A percentile compares a stretch with the other conserved stretches of the same genome.
These are phyloP conservation scores for Silene vulgaris DNA, from an alignment of 179 eudicot genomes.

Conservation along the genomic window DNA sequence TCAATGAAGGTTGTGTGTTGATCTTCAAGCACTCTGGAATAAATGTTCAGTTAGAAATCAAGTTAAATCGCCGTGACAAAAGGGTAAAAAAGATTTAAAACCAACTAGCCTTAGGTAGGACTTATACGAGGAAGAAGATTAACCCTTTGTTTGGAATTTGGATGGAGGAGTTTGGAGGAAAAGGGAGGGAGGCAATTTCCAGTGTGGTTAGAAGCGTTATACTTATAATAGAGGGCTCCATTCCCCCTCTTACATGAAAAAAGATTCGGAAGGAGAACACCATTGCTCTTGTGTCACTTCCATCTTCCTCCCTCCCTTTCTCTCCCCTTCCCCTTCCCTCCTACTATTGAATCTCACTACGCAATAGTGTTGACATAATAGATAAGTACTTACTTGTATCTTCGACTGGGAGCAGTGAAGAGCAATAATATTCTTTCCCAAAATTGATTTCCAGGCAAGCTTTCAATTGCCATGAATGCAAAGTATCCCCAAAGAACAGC, in stretches of 20 bases:
- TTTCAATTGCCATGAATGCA: conserved; percentile 98
- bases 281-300: too few species aligned
- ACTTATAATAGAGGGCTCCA: too few species aligned
- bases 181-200: too few species aligned
- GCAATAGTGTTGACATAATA: neutral
- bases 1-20: conserved; percentile 85
- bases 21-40: conserved; percentile 65
- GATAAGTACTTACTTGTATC: conserved; percentile 62
- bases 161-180: too few species aligned
- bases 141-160: too few species aligned
- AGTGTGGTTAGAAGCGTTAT: too few species aligned
- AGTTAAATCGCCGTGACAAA: neutral
- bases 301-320: neutral
- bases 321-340: neutral
- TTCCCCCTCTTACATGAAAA: too few species aligned
- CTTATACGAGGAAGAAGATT: too few species aligned
- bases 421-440: conserved; percentile 87
- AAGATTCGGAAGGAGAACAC: too few species aligned
- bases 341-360: neutral
- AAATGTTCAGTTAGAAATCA: conserved; percentile 2
- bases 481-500: conserved; percentile 98
- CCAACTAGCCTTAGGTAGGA: neutral
- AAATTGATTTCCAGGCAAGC: conserved; percentile 95
- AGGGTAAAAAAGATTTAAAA: neutral
- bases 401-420: conserved; percentile 87